A percentile compares a stretch with the other conserved stretches of the same genome.
These are phyloP conservation scores for Helicostylum pulchrum DNA, from an alignment of 192 early-diverging fungal species.

Conservation along the genomic window DNA sequence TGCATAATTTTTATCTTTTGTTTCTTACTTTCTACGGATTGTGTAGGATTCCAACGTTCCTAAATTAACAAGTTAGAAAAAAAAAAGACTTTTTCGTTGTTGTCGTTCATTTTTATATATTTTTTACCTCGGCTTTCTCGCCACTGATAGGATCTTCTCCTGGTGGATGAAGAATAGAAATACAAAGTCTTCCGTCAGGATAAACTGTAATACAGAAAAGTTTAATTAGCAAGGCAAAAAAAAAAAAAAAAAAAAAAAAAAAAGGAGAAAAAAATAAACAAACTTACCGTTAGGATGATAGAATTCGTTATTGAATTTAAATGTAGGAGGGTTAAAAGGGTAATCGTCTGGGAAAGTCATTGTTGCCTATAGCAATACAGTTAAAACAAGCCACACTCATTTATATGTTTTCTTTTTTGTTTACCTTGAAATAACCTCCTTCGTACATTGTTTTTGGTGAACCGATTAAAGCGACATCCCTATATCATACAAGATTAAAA, in stretches of 20 bases:
- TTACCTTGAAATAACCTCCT: constrained; percentile 50
- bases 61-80: constrained; percentile 10
- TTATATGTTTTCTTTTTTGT: background rate
- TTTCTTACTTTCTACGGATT: constrained; percentile 46
- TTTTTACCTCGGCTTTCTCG: constrained; percentile 61
- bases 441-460: constrained; percentile 47
- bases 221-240: background rate
- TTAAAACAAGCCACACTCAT: background rate
- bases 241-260: too few relatives aligned
- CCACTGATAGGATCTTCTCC: constrained; percentile 88
- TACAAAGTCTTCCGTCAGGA: constrained; percentile 86
- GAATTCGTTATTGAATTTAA: constrained; percentile 87
- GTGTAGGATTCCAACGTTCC: constrained; percentile 84
- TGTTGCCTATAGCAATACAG: constrained; percentile 46
- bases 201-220: constrained; percentile 56
- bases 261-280: too few relatives aligned
- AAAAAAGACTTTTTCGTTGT: background rate
- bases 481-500: constrained; percentile 1
- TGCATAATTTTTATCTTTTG: background rate
- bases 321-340: constrained; percentile 86
- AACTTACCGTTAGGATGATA: constrained; percentile 83
- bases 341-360: constrained; percentile 88
- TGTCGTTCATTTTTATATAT: background rate
- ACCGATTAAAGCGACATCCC: constrained; percentile 49
- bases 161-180: constrained; percentile 93